These are phyloP conservation scores for Hydrangea macrophylla DNA, from an alignment of 148 eudicot genomes.

Conservation along the genomic window DNA sequence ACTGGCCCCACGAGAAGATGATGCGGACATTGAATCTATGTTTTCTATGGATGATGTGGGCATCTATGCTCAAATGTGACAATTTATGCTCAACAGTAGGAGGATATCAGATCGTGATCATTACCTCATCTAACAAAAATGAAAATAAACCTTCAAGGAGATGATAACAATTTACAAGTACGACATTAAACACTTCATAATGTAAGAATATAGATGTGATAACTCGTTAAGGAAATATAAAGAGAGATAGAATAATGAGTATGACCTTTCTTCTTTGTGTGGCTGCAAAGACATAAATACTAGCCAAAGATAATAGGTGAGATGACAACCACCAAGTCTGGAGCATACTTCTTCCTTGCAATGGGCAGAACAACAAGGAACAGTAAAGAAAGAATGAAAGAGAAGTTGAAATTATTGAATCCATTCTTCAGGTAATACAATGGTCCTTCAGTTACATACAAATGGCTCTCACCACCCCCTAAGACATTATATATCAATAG, in stretches of 20 bases:
- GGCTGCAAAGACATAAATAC: conserved; percentile 98
- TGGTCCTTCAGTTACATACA: conserved; percentile 92
- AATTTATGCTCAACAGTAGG: no score
- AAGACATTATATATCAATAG: conserved; percentile 77
- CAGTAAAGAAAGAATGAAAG: conserved; percentile 79
- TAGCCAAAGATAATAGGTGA: conserved; percentile 93
- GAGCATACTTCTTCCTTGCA: conserved; percentile 70
- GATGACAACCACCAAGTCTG: conserved; percentile 64
- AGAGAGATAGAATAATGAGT: conserved; percentile 7
- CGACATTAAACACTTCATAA: no score
- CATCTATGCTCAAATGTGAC: no score
- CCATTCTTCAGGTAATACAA: conserved; percentile 79
- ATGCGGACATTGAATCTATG: no score
- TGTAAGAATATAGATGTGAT: neutral
- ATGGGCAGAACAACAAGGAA: conserved; percentile 64
- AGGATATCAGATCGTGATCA: no score
- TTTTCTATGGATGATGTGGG: no score
- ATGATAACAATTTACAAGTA: no score
- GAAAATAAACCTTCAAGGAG: no score
- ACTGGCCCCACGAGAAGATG: no score
- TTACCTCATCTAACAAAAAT: no score
- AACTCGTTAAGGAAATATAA: neutral
- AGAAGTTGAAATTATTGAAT: conserved; percentile 89
- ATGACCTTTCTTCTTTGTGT: conserved; percentile 97
- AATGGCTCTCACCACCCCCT: conserved; percentile 98